Evolutionary conservation across 108 stramenopile genomes (phyloP), one percentile per base, ranked within the genome.

Genomic region (Aurantiochytrium sp.): DNA sequence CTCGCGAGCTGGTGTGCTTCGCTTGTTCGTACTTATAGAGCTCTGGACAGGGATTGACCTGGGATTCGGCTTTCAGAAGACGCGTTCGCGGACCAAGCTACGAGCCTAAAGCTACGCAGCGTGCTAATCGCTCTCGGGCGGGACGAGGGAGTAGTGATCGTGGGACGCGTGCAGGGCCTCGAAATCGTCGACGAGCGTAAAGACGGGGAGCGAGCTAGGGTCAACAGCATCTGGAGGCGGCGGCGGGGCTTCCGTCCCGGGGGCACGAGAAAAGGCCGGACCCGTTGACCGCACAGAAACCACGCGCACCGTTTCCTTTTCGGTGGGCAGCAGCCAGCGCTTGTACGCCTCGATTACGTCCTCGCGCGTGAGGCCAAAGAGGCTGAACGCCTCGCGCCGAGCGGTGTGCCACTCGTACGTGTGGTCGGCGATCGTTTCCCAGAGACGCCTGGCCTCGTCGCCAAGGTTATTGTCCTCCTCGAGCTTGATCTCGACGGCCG

Each of bases 391-490:
- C 24, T 81, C 73, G 2, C 39, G 73, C 42, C 45, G 39, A 15
- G 73, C 12, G 21, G 39, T 30, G 73, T 81, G 73, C 73, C 73
- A 81, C n/a, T 48, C 42, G 30, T 27, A 81, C 27, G 42, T 12
- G 45, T 81, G 73, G 45, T 81, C 73, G 12, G 39, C 73, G 32
- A 81, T 81, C n/a, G 73, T 24, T 12, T 24, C 39, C 73, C 73
- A 81, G 36, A 48, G 2, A 12, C 73, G 12, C 73, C 30, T 81
- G 12, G 73, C 12, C 12, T 41, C 39, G 21, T 81, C 73, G n/a
- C 73, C 39, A 19, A 81, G 45, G 24, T 48, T 81, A 30, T 41
- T 81, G 42, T 81, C 73, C 17, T 81, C 73, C 45, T 81, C 73
- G 27, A 81, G 45, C 45, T 81, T 81, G 42, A 81, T 15, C 19